These are phyloP conservation scores for Conidiobolus incongruus DNA, from an alignment of 371 early-diverging fungal genomes.

Conservation along the genomic window DNA sequence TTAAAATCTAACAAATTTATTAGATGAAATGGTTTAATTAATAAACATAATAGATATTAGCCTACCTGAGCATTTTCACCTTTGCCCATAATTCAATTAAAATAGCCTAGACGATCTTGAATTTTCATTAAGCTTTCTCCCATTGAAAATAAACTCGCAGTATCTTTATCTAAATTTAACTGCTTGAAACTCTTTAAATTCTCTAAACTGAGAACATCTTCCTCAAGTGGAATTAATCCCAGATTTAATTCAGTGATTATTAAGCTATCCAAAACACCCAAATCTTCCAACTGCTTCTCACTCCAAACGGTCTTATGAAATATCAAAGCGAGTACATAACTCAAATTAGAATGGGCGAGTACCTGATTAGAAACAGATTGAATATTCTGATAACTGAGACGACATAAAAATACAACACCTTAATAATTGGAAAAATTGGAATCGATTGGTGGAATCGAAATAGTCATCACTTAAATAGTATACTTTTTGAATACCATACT, in stretches of 20 bases:
- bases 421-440: no score
- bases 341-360: background rate
- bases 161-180: conserved; percentile 72
- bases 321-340: conserved; percentile 12
- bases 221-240: conserved; percentile 77
- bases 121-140: conserved; percentile 70
- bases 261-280: conserved; percentile 66
- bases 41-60: background rate
- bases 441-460: conserved; percentile 36
- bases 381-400: conserved; percentile 56
- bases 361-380: conserved; percentile 53
- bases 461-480: conserved; percentile 41
- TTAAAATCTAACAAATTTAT: conserved; percentile 21
- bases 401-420: conserved; percentile 56
- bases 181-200: conserved; percentile 54
- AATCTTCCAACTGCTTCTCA: conserved; percentile 71
- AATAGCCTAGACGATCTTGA: conserved; percentile 62
- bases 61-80: conserved; percentile 56
- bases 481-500: conserved; percentile 86
- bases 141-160: conserved; percentile 46
- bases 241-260: conserved; percentile 46
- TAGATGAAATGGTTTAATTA: background rate
- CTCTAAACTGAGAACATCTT: conserved; percentile 78
- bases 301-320: conserved; percentile 71
- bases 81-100: conserved; percentile 75